Base-by-base conservation (phyloP, 2,329 filamentous ascomycete genomes). In the Colletotrichum plurivorum region DNA sequence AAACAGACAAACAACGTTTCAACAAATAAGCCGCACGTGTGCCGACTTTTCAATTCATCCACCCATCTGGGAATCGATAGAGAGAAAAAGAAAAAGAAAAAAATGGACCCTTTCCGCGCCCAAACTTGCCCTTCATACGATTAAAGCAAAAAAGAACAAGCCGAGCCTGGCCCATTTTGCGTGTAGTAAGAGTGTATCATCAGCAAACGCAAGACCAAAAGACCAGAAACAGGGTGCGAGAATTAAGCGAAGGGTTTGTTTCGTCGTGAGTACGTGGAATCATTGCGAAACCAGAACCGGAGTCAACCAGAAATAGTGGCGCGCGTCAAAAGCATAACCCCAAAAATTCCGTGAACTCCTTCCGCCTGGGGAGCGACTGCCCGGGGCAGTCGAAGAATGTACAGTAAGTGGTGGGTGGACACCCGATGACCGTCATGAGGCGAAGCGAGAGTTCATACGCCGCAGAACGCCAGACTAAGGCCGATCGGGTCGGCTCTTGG, bases 381-480 rank as follows among this genome's bases (percentile, higher is more conserved):
- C 31, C 25, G 36, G 15, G 20, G 51, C 59, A 69, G 58, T 45
- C 54, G 41, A 64, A 58, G 57, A 67, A 63, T 64, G 59, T 67
- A 69, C 68, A 69, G 41, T 55, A 68, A 55, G 59, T 69, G 48
- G 25, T 55, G 54, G 31, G 56, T 25, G 53, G 59, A 58, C 36
- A 58, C 22, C 39, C 25, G 13, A 48, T 27, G 16, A 41, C 41
- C 20, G 46, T 71, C 63, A 71, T 39, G 57, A 55, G 39, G 71
- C 61, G 45, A 72, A 72, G 64, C 61, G 69, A 45, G 71, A 71
- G 22, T 70, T 71, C 69, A 72, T 71, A 48, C 69, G 64, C 58
- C 71, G 69, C 53, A 72, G 66, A 68, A 71, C 64, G 60, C 71
- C 71, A 61, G 69, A 69, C 71, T 72, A 72, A 45, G 65, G 63